Base-by-base conservation (phyloP, 495 filamentous ascomycete genomes). In the Viridothelium virens region DNA sequence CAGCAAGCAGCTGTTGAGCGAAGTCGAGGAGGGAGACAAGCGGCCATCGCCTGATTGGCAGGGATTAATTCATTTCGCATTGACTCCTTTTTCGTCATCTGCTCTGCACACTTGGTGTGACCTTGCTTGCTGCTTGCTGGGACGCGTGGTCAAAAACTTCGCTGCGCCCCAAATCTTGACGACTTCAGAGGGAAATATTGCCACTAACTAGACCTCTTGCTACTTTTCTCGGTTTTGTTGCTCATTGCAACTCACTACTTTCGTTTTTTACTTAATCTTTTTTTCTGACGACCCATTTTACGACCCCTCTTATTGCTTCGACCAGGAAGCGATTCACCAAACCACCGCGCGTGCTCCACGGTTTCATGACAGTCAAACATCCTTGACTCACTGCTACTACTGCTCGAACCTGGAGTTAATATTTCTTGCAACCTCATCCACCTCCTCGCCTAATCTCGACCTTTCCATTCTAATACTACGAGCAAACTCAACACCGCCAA, bases 121-220 rank as follows among this genome's bases (percentile, higher is more conserved):
- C 41, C 6, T 44, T 14, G 6, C 6, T 36, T 59, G 18, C 14
- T 59, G 11, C 5, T 14, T 59, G 53, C 53, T 14, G 53, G 53
- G 53, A 59, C 53, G 53, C 53, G 53, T 59, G 53, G 53, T 59
- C 18, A 36, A 33, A 33, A 59, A 44, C 41, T 44, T 14, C 41
- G 14, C 41, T 44, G 41, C 41, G 41, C 41, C 41, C 14, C 41
- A 18, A 59, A 18, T 18, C 53, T 36, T 34, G 53, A 33, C 53
- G 31, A 59, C 31, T 59, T 36, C 31, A 34, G 53, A 59, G 53
- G 11, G 25, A 25, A 34, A n/a, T 59, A 18, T 59, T 59, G 4
- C 53, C 53, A 59, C 53, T 59, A 10, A 34, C 25, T 25, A 25
- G 25, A 25, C 14, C 7, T 36, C 31, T 59, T 36, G 7, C 31